Evolutionary conservation across 805 yeast species (phyloP), one percentile per base, ranked within the genome.

Genomic region (Candida rishiriensis): DNA sequence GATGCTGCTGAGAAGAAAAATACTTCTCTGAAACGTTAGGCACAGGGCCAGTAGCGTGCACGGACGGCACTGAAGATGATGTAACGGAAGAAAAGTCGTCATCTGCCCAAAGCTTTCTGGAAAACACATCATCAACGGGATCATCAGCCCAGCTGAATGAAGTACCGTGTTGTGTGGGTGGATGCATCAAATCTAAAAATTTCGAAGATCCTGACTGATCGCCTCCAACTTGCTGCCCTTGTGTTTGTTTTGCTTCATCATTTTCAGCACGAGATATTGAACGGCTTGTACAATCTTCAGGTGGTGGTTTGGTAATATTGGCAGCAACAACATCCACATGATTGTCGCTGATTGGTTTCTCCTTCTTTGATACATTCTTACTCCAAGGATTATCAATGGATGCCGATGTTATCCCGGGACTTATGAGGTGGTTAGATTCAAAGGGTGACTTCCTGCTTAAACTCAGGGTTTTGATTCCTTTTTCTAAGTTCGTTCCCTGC

Each of bases 91-190:
- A 9, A 31, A 29, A 12, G n/a, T 30, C 8, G 3, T 11, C 28
- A 34, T 52, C 56, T 21, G 42, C 41, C 61, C 61, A 56, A 21
- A 56, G 35, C 9, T 39, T 40, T 35, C 42, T 44, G 12, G 40
- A 26, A 29, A 50, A 46, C 4, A 45, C 51, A 34, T 43, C 47
- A n/a, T 48, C 50, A 3, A 39, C 49, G 21, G 48, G 47, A 13
- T 48, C 53, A 33, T 53, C 56, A 10, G 50, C 53, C 61, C 61
- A 56, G 29, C 33, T 47, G 30, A 52, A 44, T n/a, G n/a, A 17
- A 21, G 26, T 32, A 41, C 16, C 46, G 8, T 3, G 16, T 12
- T 28, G 45, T 29, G 3, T 18, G 7, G 49, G 14, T 2, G 45
- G 44, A 33, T 34, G 36, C 10, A 43, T 29, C 6, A 42, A 34